A percentile compares a stretch with the other conserved stretches of the same genome.
Conservation (phyloP, 495 filamentous ascomycete species). For the Penicillium ochrochloron region DNA sequence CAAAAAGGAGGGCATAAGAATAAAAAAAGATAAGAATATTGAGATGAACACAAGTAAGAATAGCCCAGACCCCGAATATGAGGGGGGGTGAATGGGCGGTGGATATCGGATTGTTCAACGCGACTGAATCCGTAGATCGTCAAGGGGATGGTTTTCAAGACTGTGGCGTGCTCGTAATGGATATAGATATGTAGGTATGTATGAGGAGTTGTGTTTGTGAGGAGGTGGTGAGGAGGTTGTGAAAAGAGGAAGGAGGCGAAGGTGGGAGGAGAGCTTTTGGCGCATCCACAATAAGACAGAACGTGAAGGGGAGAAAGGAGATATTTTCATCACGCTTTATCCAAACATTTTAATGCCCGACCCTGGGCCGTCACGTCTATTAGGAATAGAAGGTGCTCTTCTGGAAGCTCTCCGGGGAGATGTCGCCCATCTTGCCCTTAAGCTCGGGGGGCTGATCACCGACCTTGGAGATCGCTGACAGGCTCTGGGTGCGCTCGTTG, state of each 20-base stretch:
- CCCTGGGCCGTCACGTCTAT: background rate
- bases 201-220: background rate
- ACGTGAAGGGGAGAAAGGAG: background rate
- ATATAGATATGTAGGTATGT: constrained; percentile 2
- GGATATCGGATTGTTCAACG: background rate
- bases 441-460: constrained; percentile 44
- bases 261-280: constrained; percentile 14
- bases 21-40: constrained; percentile 13
- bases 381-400: constrained; percentile 79
- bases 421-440: constrained; percentile 60
- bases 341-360: constrained; percentile 5
- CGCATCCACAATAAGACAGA: constrained; percentile 13
- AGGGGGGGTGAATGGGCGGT: background rate
- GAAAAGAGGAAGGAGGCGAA: constrained; percentile 8
- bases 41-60: constrained; percentile 9
- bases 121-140: background rate
- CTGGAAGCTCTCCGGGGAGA: constrained; percentile 85
- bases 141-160: background rate
- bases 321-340: constrained; percentile 3
- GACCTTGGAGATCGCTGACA: constrained; percentile 29
- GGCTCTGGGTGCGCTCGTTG: constrained; percentile 34
- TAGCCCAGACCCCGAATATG: constrained; percentile 1
- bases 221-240: constrained; percentile 2
- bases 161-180: constrained; percentile 4
- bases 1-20: constrained; percentile 8